Percentiles rank a stretch among this genome's conserved stretches.
Evolutionary conservation across 345 rosid genomes (phyloP).

Genomic region (Arabis hirsuta): DNA sequence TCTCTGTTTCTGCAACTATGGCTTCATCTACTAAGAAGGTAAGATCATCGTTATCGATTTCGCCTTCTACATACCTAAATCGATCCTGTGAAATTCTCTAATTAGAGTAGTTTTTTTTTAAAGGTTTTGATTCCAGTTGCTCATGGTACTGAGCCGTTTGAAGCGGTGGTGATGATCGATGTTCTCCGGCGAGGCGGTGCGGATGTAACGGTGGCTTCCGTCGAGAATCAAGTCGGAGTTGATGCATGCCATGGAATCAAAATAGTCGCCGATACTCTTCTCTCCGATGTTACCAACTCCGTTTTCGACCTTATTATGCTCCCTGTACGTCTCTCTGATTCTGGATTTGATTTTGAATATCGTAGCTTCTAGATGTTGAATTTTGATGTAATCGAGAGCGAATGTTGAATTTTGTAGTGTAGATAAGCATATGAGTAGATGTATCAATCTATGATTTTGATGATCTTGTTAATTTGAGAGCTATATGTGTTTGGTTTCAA

Average conservation of each 20-base stretch:
- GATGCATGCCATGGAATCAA: conserved; percentile 79
- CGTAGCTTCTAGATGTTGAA: no score
- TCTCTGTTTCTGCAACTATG: conserved; percentile 56
- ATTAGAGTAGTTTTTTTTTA: neutral
- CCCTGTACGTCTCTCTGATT: conserved; percentile 56
- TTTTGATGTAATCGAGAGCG: no score
- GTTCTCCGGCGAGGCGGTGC: conserved; percentile 85
- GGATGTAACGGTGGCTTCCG: conserved; percentile 84
- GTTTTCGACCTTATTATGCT: conserved; percentile 77
- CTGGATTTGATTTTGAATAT: no score
- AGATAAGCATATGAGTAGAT: no score
- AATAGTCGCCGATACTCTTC: conserved; percentile 72
- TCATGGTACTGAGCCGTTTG: conserved; percentile 91
- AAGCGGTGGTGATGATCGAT: conserved; percentile 85
- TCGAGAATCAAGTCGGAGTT: conserved; percentile 66
- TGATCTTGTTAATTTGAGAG: neutral
- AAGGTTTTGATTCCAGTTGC: conserved; percentile 96
- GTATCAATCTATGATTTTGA: no score
- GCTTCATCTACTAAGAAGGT: conserved; percentile 65
- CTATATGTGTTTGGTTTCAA: conserved; percentile 28
- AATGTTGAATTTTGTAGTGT: no score
- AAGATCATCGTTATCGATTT: conserved; percentile 4
- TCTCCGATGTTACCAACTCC: conserved; percentile 56
- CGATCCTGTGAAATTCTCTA: no score
- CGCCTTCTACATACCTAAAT: neutral